Conservation (phyloP, 371 early-diverging fungal genomes). For the Ordospora colligata region DNA sequence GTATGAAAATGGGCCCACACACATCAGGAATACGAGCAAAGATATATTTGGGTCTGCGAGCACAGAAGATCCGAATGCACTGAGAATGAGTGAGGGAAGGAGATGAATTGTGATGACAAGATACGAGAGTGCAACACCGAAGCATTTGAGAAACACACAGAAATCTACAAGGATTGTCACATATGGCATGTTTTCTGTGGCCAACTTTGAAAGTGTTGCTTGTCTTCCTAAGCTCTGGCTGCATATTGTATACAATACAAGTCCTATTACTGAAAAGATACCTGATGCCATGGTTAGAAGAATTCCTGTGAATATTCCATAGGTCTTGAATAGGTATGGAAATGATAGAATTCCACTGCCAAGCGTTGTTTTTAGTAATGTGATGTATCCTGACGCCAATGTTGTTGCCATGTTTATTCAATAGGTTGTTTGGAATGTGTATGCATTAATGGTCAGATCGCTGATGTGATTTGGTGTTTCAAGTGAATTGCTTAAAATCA, state of each 20-base stretch:
- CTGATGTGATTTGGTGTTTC: not conserved
- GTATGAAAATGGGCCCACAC: constrained; percentile 53
- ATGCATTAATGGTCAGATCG: too few species aligned
- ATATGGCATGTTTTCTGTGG: constrained; percentile 76
- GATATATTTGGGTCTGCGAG: constrained; percentile 13
- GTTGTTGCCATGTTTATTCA: constrained; percentile 31
- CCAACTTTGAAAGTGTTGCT: constrained; percentile 63
- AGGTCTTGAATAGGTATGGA: constrained; percentile 55
- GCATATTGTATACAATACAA: constrained; percentile 44
- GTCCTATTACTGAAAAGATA: constrained; percentile 45
- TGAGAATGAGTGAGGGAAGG: constrained; percentile 64
- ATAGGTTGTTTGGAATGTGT: not conserved
- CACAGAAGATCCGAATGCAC: constrained; percentile 10
- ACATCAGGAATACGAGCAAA: constrained; percentile 35
- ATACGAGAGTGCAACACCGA: constrained; percentile 95
- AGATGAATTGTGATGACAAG: constrained; percentile 86
- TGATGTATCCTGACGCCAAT: constrained; percentile 45
- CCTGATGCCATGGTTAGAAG: constrained; percentile 43
- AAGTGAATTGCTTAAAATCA: not conserved
- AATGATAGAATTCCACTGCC: constrained; percentile 60
- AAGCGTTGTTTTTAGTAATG: constrained; percentile 57
- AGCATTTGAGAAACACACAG: constrained; percentile 95
- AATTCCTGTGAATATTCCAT: constrained; percentile 45
- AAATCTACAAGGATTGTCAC: constrained; percentile 78
- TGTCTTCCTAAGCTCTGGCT: constrained; percentile 42